A percentile compares a stretch with the other conserved stretches of the same genome.
phyloP scores from a whole-genome alignment of 306 rosid species.

The Acacia melanoxylon region DNA sequence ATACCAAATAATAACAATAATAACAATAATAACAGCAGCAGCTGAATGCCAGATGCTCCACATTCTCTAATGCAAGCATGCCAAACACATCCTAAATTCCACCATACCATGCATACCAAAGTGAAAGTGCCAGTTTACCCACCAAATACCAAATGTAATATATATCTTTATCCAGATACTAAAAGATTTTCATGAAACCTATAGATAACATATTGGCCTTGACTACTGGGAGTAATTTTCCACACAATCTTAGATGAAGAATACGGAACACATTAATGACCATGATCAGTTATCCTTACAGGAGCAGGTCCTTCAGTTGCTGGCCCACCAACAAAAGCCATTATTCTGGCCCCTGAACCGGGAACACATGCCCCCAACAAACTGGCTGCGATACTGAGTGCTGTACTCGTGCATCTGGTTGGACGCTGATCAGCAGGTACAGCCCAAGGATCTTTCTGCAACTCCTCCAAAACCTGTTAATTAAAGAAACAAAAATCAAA shows the following conservation, averaged over 20 bases:
- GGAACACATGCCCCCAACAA: slow-evolving; percentile 97
- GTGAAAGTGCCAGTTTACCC: neutral
- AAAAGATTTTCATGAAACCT: neutral
- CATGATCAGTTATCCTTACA: slow-evolving; percentile 55
- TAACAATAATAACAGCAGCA: neutral
- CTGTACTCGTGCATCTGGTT: slow-evolving; percentile 85
- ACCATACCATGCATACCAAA: neutral
- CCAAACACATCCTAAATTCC: neutral
- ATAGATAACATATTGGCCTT: slow-evolving; percentile 17
- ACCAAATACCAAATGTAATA: neutral
- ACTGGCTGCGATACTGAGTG: slow-evolving; percentile 79
- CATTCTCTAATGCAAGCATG: neutral
- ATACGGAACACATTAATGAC: neutral
- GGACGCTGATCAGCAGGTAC: slow-evolving; percentile 84
- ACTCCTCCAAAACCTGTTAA: slow-evolving; percentile 81
- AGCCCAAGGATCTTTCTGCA: slow-evolving; percentile 95
- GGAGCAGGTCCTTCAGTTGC: slow-evolving; percentile 94
- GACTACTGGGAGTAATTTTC: neutral
- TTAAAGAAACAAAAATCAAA: neutral
- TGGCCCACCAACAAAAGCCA: slow-evolving; percentile 95
- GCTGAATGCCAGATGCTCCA: neutral
- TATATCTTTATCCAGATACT: neutral
- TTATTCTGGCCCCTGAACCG: slow-evolving; percentile 88
- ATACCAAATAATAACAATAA: neutral
- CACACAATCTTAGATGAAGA: neutral